A percentile compares a stretch with the other conserved stretches of the same genome.
Evolutionary conservation across 768 basidiomycete genomes (phyloP).

Genomic region (Trametes cinnabarina): DNA sequence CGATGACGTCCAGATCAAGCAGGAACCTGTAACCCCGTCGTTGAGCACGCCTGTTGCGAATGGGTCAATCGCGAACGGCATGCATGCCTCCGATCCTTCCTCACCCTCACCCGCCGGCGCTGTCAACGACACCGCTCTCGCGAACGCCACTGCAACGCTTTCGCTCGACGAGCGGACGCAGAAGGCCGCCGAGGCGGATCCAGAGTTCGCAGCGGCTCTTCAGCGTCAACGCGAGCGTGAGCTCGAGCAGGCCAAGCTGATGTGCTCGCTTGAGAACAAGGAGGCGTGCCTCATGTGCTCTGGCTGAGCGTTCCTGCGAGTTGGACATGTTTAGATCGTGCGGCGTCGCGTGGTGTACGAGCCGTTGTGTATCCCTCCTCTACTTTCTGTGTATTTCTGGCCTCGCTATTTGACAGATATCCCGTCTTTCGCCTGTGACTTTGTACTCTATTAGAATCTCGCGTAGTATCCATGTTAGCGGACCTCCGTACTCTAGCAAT

Average conservation of each 20-base stretch:
- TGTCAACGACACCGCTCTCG: conserved; percentile 9
- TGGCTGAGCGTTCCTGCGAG: conserved; percentile 42
- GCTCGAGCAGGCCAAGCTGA: conserved; percentile 75
- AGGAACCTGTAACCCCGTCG: conserved; percentile 18
- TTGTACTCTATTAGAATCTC: conserved; percentile 9
- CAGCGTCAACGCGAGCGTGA: conserved; percentile 68
- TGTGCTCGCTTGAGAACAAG: conserved; percentile 90
- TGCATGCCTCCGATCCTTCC: conserved; percentile 24
- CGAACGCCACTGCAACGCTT: conserved; percentile 32
- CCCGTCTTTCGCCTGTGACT: not conserved
- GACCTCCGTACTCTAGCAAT: not conserved
- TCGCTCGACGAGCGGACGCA: conserved; percentile 49
- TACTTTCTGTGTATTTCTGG: conserved; percentile 11
- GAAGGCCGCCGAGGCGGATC: conserved; percentile 56
- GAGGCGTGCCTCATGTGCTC: conserved; percentile 94
- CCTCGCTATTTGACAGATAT: not conserved
- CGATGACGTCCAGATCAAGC: conserved; percentile 18
- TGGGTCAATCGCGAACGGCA: conserved; percentile 4
- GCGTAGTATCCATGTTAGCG: not conserved
- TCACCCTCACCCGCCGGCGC: conserved; percentile 28
- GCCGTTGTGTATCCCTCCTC: conserved; percentile 1
- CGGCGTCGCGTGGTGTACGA: conserved; percentile 4
- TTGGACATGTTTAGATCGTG: not conserved
- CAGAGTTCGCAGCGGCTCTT: conserved; percentile 80
- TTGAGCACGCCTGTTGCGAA: conserved; percentile 5